Base-by-base conservation (phyloP, 1,139 yeast species). In the Sugiyamaella pinicola region DNA sequence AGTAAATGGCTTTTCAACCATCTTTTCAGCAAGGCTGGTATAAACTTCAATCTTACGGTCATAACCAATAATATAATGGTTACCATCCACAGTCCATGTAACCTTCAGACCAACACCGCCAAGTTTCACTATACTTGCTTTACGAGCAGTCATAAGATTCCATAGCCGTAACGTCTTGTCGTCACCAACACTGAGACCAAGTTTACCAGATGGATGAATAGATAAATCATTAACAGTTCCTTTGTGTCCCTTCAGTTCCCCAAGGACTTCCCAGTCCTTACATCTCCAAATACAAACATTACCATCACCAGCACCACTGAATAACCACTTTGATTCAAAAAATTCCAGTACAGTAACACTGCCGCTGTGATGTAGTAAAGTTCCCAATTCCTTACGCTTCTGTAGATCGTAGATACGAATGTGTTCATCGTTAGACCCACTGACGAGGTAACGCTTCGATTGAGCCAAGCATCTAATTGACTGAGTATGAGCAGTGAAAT, bases 141-240 rank as follows among this genome's bases (percentile, higher is more conserved):
- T 91, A 67, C 88, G 87, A n/a, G 90, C 96, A 3, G 98, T 91
- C 98, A 93, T 90, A 62, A 95, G 75, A 67, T 93, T 93, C 99
- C 99, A 93, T 57, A 93, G 76, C 64, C 95, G 77, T 37, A 95
- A 78, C 8, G 96, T 86, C 58, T 80, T 80, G 70, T 93, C 99
- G 41, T 80, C 83, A 48, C 96, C 88, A 4, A 89, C 96, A 55
- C 95, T 85, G 31, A 95, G 81, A 7, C 96, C 97, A 51, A 93
- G 83, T 70, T 90, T 80, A 15, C 96, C 96, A n/a, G 90, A 77
- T 13, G 96, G 96, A 68, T 93, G 99, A 46, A 93, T 86, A 33
- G 91, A 86, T 47, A 93, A 66, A 69, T 89, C 98, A 62, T 85
- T 86, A 39, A 95, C 80, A 19, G 67, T 66, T 3, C 69, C 70